Evolutionary conservation across 2,329 filamentous ascomycete genomes (phyloP), one percentile per base, ranked within the genome.

Genomic region (Zymoseptoria brevis): DNA sequence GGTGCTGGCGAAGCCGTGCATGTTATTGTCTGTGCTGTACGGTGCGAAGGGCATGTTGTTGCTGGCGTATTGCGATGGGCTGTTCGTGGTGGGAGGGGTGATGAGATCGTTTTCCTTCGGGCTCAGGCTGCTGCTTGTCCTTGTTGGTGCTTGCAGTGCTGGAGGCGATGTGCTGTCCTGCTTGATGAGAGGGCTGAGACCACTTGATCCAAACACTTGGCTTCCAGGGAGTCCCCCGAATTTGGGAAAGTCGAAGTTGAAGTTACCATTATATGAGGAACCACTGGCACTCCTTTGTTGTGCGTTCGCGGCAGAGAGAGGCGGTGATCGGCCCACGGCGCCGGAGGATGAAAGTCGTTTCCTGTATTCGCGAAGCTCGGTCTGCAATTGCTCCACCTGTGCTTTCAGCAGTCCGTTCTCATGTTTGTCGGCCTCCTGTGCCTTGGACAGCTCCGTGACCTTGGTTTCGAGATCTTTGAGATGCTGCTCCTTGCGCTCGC

Each of bases 221-320:
- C 77, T 74, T 26, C 77, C 78, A 19, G 83, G 82, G 24, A 95
- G 81, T 60, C 86, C 82, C 53, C 94, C 94, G 69, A 99, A 97
- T 71, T 89, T 92, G 64, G 94, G 93, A 65, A 97, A 97, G 66
- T 97, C 93, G 67, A 99, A 97, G 66, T 93, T 87, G 71, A 97
- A 97, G 72, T 70, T 66, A 54, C 88, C 72, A 78, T 83, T 62
- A 8, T 58, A 62, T 30, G 59, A 51, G 30, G 57, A 55, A 55
- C 61, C 57, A 24, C 58, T 67, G 61, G 65, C 69, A 57, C 67
- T 74, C 53, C 73, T 58, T 26, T 59, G 55, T 24, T 59, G 61
- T n/a, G 55, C 57, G 50, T 61, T 62, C 24, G 62, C 61, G 56
- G 73, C 73, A 59, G 72, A 66, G 4, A 73, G 72, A 48, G 80